These are phyloP conservation scores for Aegilops longissima DNA, from an alignment of 176 grass and related monocot species.

Conservation along the genomic window DNA sequence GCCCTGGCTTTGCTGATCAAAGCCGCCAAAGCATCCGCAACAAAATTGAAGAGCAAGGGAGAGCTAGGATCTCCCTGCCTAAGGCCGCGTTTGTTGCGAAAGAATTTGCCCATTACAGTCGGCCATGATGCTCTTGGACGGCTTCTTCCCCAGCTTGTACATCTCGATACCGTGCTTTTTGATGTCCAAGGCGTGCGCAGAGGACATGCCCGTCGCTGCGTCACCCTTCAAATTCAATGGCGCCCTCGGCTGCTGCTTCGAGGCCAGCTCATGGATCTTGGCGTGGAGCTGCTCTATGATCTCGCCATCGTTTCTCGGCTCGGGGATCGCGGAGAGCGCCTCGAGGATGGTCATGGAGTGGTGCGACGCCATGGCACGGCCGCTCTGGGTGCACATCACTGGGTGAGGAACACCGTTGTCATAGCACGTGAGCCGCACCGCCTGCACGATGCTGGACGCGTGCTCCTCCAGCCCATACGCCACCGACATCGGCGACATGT, in stretches of 20 bases:
- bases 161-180: constrained; percentile 26
- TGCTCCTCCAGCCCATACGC: constrained; percentile 37
- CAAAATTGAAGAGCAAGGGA: too few species aligned
- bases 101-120: too few species aligned
- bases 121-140: neutral
- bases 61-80: too few species aligned
- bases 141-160: constrained; percentile 11
- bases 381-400: constrained; percentile 30
- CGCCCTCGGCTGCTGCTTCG: neutral
- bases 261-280: neutral
- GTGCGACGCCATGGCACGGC: constrained; percentile 17
- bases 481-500: constrained; percentile 21
- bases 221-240: neutral
- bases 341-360: constrained; percentile 33
- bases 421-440: neutral
- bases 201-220: too few species aligned
- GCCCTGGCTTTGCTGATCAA: too few species aligned
- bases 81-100: too few species aligned
- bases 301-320: neutral
- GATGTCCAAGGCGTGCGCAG: neutral
- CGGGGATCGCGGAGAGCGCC: constrained; percentile 16
- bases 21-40: too few species aligned
- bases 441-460: constrained; percentile 30
- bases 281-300: neutral
- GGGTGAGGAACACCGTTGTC: neutral